phyloP scores from a whole-genome alignment of 2,329 filamentous ascomycete genomes.

The Trichothecium sympodiale region DNA sequence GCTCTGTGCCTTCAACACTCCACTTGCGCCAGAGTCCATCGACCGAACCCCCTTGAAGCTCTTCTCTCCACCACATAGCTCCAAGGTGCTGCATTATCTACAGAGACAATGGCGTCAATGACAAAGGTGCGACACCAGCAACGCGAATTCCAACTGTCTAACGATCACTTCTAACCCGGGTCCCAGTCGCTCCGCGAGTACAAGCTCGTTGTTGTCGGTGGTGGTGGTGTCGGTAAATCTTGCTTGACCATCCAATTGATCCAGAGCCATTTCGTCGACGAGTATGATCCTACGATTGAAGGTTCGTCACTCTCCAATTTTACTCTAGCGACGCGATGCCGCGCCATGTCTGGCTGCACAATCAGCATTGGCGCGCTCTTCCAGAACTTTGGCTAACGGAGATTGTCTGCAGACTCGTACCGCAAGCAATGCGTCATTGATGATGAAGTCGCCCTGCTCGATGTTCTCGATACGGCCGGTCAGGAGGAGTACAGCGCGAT shows the following conservation, averaged over 20 bases:
- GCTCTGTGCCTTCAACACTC: too few relatives aligned
- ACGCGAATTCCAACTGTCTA: background rate
- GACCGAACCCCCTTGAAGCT: too few relatives aligned
- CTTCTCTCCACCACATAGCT: too few relatives aligned
- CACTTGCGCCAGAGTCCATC: too few relatives aligned
- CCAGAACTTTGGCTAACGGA: too few relatives aligned
- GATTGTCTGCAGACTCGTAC: conserved; percentile 67
- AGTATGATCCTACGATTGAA: conserved; percentile 99
- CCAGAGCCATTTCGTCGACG: conserved; percentile 95
- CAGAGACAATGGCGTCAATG: background rate
- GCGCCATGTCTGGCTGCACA: too few relatives aligned
- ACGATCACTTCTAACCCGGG: background rate
- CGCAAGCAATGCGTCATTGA: conserved; percentile 99
- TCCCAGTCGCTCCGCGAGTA: conserved; percentile 76
- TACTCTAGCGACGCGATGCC: too few relatives aligned
- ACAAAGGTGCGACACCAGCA: background rate
- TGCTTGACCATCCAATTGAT: conserved; percentile 97
- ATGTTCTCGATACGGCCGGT: conserved; percentile 94
- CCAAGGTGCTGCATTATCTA: too few relatives aligned
- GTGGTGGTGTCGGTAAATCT: conserved; percentile 97
- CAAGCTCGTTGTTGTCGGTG: conserved; percentile 93
- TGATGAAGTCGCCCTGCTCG: conserved; percentile 92
- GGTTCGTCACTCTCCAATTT: conserved; percentile 45
- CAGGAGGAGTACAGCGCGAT: conserved; percentile 99
- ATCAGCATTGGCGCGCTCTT: too few relatives aligned